These are phyloP conservation scores for Pyrrhoderma lamaoense DNA, from an alignment of 1,284 basidiomycete genomes.

Conservation along the genomic window DNA sequence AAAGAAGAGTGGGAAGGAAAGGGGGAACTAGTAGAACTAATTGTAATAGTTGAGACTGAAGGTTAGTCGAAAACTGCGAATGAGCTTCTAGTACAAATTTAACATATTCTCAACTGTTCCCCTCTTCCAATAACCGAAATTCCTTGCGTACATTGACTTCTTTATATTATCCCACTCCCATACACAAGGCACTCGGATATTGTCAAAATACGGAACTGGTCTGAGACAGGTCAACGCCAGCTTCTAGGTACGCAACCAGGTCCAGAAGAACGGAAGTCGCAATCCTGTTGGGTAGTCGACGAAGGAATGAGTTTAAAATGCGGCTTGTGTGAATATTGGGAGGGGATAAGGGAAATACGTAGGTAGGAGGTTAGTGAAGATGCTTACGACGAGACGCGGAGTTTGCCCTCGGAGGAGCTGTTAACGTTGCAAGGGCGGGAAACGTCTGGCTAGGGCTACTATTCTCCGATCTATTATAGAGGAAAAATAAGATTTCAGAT, in stretches of 20 bases:
- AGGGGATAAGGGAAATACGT: neutral
- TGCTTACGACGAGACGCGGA: constrained; percentile 15
- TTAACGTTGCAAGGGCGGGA: constrained; percentile 13
- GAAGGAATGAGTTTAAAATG: neutral
- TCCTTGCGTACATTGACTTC: no score
- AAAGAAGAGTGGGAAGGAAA: no score
- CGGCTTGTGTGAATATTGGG: neutral
- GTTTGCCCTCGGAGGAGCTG: constrained; percentile 9
- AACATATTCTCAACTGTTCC: no score
- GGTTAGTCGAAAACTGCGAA: no score
- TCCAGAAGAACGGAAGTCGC: constrained; percentile 11
- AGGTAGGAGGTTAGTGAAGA: neutral
- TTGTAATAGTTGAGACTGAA: no score
- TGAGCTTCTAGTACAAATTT: no score
- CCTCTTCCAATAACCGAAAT: no score
- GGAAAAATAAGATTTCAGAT: neutral
- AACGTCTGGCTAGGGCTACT: constrained; percentile 13
- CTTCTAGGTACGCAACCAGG: constrained; percentile 4
- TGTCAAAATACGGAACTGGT: no score
- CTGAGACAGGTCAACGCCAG: no score
- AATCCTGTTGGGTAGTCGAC: constrained; percentile 4
- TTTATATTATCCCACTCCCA: no score
- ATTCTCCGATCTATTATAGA: constrained; percentile 1
- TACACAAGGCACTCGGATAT: no score
- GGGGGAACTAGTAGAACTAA: no score